These are phyloP conservation scores for Helminthosporium solani DNA, from an alignment of 2,329 filamentous ascomycete genomes.

Conservation along the genomic window DNA sequence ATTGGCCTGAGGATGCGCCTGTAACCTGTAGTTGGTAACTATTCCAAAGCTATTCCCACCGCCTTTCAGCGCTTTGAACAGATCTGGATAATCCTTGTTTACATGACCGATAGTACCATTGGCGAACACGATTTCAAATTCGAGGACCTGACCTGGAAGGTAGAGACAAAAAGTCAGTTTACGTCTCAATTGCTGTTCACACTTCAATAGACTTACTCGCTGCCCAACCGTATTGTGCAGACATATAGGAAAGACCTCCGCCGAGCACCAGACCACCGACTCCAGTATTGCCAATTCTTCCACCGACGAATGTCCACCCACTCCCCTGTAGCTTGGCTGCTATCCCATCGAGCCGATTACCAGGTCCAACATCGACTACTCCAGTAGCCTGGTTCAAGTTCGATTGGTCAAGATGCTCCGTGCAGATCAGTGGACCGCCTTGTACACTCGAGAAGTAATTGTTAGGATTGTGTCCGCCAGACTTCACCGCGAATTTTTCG, in stretches of 20 bases:
- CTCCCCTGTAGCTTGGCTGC: conserved; percentile 41
- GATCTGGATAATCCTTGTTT: conserved; percentile 27
- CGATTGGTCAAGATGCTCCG: conserved; percentile 43
- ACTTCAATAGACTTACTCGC: too few relatives aligned
- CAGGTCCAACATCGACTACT: conserved; percentile 33
- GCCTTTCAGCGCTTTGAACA: conserved; percentile 42
- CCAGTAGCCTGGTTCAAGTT: conserved; percentile 23
- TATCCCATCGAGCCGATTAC: conserved; percentile 38
- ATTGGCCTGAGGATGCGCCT: conserved; percentile 23
- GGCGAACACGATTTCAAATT: conserved; percentile 51
- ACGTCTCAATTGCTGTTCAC: too few relatives aligned
- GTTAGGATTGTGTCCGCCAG: conserved; percentile 52
- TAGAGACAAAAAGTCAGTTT: too few relatives aligned
- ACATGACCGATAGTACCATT: conserved; percentile 43
- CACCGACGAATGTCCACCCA: conserved; percentile 47
- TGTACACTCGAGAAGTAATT: conserved; percentile 50
- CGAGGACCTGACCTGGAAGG: conserved; percentile 41
- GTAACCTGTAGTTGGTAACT: conserved; percentile 34
- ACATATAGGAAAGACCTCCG: conserved; percentile 41
- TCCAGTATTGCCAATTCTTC: conserved; percentile 51
- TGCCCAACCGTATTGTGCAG: conserved; percentile 50
- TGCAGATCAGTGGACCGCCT: conserved; percentile 47
- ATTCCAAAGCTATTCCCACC: conserved; percentile 45
- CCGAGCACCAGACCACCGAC: conserved; percentile 51
- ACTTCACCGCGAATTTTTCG: conserved; percentile 56